Conservation (phyloP, 352 stramenopile species). For the Pythium dissimile region DNA sequence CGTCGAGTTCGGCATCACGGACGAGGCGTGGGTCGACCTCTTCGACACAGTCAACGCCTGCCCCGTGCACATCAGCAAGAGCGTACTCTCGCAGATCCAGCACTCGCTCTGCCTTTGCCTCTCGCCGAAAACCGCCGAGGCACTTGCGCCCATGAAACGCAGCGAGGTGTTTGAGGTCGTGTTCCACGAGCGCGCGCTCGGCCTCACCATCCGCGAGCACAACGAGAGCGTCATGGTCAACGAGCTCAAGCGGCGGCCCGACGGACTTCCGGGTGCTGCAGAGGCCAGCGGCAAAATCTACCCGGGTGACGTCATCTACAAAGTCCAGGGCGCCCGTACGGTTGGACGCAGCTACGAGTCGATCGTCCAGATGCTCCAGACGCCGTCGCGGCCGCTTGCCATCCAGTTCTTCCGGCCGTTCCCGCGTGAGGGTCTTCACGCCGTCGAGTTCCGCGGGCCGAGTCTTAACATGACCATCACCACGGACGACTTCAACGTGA, state of each 20-base stretch:
- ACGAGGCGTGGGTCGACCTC: conserved; percentile 85
- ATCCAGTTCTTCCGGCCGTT: conserved; percentile 86
- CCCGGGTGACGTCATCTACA: conserved; percentile 83
- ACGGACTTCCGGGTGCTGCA: conserved; percentile 49
- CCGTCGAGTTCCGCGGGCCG: conserved; percentile 73
- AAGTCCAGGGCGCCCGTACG: conserved; percentile 72
- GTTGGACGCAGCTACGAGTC: conserved; percentile 78
- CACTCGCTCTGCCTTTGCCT: conserved; percentile 74
- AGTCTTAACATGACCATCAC: conserved; percentile 88
- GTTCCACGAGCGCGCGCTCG: conserved; percentile 65
- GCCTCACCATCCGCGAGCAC: conserved; percentile 83
- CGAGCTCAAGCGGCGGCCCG: conserved; percentile 66
- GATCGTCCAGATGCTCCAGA: conserved; percentile 86
- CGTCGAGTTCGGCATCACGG: conserved; percentile 70
- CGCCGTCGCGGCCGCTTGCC: conserved; percentile 56
- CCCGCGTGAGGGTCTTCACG: conserved; percentile 71
- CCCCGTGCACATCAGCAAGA: conserved; percentile 81
- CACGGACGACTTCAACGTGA: conserved; percentile 80
- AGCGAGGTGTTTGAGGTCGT: conserved; percentile 77
- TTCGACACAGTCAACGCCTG: conserved; percentile 80
- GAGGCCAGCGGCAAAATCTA: conserved; percentile 57
- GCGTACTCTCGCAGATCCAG: conserved; percentile 44
- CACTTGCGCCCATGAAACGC: conserved; percentile 75
- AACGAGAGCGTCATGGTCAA: conserved; percentile 86
- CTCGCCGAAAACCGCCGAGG: conserved; percentile 74